Percentiles rank a stretch among this genome's conserved stretches.
phyloP scores from a whole-genome alignment of 2,329 filamentous ascomycete species.

The Aspergillus pseudonomiae region DNA sequence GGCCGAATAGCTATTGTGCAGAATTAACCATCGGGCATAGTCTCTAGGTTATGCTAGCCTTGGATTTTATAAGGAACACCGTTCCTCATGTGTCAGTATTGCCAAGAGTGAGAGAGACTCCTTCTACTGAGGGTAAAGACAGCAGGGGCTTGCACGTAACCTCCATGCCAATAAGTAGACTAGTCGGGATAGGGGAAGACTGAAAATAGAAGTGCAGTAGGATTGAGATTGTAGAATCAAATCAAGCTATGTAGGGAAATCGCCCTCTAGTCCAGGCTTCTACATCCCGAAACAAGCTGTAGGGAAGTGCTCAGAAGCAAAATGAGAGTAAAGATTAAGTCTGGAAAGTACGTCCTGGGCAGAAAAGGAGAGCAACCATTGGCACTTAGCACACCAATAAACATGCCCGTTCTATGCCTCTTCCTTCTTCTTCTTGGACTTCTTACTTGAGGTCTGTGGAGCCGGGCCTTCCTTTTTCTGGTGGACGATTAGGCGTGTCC shows the following conservation, averaged over 20 bases:
- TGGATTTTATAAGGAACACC: not conserved
- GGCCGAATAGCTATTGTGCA: not conserved
- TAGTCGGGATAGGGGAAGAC: not conserved
- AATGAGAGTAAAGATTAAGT: constrained; percentile 14
- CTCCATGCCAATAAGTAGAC: not conserved
- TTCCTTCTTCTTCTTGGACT: constrained; percentile 66
- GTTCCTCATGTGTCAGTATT: not conserved
- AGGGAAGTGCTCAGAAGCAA: constrained; percentile 20
- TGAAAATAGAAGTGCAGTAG: constrained; percentile 14
- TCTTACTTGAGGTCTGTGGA: constrained; percentile 49
- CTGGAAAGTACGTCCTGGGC: not conserved
- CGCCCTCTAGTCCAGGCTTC: constrained; percentile 31
- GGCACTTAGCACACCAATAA: constrained; percentile 3
- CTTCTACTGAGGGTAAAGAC: not conserved
- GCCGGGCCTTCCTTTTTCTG: constrained; percentile 71
- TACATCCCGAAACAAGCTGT: constrained; percentile 20
- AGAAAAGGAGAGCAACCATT: constrained; percentile 1
- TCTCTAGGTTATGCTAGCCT: not conserved
- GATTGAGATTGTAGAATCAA: constrained; percentile 15
- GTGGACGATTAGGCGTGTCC: constrained; percentile 84
- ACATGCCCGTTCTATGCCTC: constrained; percentile 33
- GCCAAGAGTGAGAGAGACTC: not conserved
- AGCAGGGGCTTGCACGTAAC: not conserved
- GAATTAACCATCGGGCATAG: not conserved
- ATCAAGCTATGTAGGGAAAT: constrained; percentile 18